Percentiles rank a stretch among this genome's conserved stretches.
Conservation (phyloP, 2,329 filamentous ascomycete species). For the Epicoccum nigrum region DNA sequence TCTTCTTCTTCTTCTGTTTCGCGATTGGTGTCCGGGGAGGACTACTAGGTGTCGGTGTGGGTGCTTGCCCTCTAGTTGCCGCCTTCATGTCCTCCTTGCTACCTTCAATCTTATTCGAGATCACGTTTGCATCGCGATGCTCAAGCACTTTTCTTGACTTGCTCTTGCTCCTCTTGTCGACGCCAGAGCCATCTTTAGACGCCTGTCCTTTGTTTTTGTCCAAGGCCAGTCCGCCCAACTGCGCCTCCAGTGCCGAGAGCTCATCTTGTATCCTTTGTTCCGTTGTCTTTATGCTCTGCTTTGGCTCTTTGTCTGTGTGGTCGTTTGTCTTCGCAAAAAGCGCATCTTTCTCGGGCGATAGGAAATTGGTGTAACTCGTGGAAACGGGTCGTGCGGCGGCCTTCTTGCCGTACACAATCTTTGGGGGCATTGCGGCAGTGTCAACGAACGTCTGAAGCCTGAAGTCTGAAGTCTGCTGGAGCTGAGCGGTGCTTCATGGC, state of each 20-base stretch:
- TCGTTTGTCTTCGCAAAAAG: slow-evolving; percentile 10
- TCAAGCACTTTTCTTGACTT: slow-evolving; percentile 15
- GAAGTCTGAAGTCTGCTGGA: slow-evolving; percentile 2
- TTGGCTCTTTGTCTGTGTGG: not conserved
- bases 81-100: not conserved
- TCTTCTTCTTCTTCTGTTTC: slow-evolving; percentile 19
- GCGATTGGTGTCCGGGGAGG: slow-evolving; percentile 14
- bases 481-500: not conserved
- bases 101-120: not conserved
- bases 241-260: slow-evolving; percentile 7
- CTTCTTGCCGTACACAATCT: slow-evolving; percentile 33
- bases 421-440: slow-evolving; percentile 27
- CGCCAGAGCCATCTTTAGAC: not conserved
- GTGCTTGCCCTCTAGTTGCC: not conserved
- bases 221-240: slow-evolving; percentile 7
- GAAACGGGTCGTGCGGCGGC: slow-evolving; percentile 2
- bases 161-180: slow-evolving; percentile 1
- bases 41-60: not conserved
- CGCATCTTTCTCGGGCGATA: slow-evolving; percentile 36
- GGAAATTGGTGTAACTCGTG: slow-evolving; percentile 31
- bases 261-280: slow-evolving; percentile 12
- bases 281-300: slow-evolving; percentile 1
- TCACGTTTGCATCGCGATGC: slow-evolving; percentile 19
- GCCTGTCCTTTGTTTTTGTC: not conserved
- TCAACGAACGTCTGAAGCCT: slow-evolving; percentile 11